Base-by-base conservation (phyloP, 345 rosid genomes). In the Hirschfeldia incana region DNA sequence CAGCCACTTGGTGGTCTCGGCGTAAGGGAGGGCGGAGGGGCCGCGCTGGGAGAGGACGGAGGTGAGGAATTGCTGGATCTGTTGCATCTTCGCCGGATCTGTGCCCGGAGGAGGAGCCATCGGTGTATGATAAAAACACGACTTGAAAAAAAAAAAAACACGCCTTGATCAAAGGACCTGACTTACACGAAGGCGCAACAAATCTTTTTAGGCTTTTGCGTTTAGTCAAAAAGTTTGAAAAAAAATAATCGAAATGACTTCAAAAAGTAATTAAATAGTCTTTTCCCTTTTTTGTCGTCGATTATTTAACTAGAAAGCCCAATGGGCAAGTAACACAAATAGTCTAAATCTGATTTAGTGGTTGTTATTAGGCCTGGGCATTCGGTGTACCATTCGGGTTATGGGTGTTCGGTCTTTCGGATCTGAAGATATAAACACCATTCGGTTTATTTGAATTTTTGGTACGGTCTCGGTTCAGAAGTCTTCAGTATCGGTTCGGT, bases 21-120 rank as follows among this genome's bases (percentile, higher is more conserved):
- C 33, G 87, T 94, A 94, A 0, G 97, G 94, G 8, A 92, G 91
- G 1, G 98, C 73, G 16, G 92, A 78, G 0, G 98, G 96, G 42
- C 98, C 98, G 1, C 94, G 92, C 29, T 94, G 98, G 3, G 93
- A 87, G 73, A 94, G 98, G 21, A 87, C 91, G 8, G 97, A 84
- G 33, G 89, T 84, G 15, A 95, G 97, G 79, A 91, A 91, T 46
- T 95, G 99, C 27, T 86, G 92, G 44, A 84, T 83, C 37, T 86
- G 86, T 65, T 88, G 96, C 3, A 85, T 86, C 64, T 85, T 88
- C 62, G 82, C 76, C 59, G 83, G 79, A 11, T 85, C 34, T 5
- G 65, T 26, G 2, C 71, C 27, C 66, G 87, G 65, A 13, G 82
- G 77, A 32, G 63, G 77, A 32, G 66, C 83, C 89, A 84, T 86